These are phyloP conservation scores for Zasmidium cellare DNA, from an alignment of 2,329 filamentous ascomycete genomes.

Conservation along the genomic window DNA sequence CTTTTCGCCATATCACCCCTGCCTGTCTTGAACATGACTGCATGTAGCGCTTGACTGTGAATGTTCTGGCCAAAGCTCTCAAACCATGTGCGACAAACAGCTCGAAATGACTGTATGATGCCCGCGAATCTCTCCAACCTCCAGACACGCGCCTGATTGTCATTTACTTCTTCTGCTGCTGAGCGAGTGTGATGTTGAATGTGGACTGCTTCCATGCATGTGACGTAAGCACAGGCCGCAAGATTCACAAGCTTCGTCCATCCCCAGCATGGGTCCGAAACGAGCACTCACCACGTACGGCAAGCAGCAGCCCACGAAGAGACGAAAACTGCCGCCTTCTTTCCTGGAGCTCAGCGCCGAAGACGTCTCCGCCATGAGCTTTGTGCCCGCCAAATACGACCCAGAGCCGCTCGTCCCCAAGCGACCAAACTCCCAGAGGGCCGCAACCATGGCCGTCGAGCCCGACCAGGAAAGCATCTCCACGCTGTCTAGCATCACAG, in stretches of 20 bases:
- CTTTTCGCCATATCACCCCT: no score
- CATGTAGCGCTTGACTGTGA: neutral
- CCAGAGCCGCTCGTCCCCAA: constrained; percentile 10
- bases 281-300: neutral
- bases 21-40: neutral
- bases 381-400: neutral
- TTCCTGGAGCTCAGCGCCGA: neutral
- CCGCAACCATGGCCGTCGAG: constrained; percentile 29
- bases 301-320: constrained; percentile 1
- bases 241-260: neutral
- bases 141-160: no score
- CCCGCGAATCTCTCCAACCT: neutral
- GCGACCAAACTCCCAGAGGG: constrained; percentile 21
- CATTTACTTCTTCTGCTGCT: no score
- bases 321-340: neutral
- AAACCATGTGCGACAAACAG: neutral
- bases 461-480: constrained; percentile 26
- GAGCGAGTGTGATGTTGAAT: no score
- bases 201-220: neutral
- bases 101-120: neutral
- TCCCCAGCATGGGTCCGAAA: neutral
- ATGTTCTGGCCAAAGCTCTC: neutral
- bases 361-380: neutral
- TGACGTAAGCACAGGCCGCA: neutral
- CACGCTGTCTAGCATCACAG: constrained; percentile 24